Evolutionary conservation across 306 rosid genomes (phyloP), one percentile per base, ranked within the genome.

Genomic region (Vachellia collinsii): DNA sequence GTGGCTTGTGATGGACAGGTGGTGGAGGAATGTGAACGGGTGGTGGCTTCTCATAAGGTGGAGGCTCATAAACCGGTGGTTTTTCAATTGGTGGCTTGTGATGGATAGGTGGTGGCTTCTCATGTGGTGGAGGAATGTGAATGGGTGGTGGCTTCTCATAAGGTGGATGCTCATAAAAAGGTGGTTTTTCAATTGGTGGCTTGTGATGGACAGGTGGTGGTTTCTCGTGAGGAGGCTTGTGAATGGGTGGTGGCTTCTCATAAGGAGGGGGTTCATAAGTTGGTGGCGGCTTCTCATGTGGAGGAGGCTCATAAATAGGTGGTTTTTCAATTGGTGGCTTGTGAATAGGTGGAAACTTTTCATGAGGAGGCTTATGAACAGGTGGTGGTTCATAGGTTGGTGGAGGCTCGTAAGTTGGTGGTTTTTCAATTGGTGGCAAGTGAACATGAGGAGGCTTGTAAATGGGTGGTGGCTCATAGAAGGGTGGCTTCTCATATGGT

Each of bases 381-480:
- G 34, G 34, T 29, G 34, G 34, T 29, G 51, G 51, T 5, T 70
- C 48, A 34, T 70, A 12, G 2, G 34, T 29, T 29, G 34, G 34
- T 29, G 34, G 34, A 29, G 34, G 34, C 34, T 29, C 34, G 34
- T 29, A 29, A 29, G 34, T 29, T 29, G 34, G 34, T 29, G 34
- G 66, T 14, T 23, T 61, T 37, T 34, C 20, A 63, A 63, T 3
- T 13, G 67, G 67, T 23, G 77, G 82, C 44, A 25, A 25, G 17
- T 61, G 42, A 38, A 68, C 11, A n/a, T 47, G 72, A 0, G 73
- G 73, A 9, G 73, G 53, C 72, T 39, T 67, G 8, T 38, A 3
- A 61, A 29, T 29, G 34, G 34, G 1, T 29, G 34, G 34, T 13
- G 82, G 87, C n/a, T 70, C 64, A 29, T 25, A 73, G 9, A n/a